Conservation (phyloP, 441 rosid genomes). For the Corymbia citriodora region DNA sequence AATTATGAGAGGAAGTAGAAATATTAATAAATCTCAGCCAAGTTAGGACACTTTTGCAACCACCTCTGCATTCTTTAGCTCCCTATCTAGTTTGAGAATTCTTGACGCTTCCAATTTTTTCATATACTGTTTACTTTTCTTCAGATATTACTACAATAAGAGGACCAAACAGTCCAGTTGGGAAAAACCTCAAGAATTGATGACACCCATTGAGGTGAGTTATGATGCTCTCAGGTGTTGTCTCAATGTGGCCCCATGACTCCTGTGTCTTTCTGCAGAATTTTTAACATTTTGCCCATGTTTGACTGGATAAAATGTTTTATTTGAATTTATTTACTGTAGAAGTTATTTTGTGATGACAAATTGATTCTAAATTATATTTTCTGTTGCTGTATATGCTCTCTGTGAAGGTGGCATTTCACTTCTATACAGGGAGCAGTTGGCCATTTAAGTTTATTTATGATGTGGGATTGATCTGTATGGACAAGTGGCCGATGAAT, state of each 20-base stretch:
- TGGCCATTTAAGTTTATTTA: conserved; percentile 22
- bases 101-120: not conserved
- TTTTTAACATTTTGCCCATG: conserved; percentile 14
- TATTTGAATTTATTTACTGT: conserved; percentile 26
- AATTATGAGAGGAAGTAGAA: not conserved
- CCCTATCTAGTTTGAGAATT: not conserved
- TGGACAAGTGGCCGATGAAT: conserved; percentile 9
- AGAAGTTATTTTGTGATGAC: conserved; percentile 33
- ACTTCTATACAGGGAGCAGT: conserved; percentile 37
- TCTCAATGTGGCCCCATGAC: not conserved
- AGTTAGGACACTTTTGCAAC: not conserved
- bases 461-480: conserved; percentile 10
- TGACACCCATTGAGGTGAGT: conserved; percentile 97
- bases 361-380: conserved; percentile 40
- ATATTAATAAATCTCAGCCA: not conserved
- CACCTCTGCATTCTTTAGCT: not conserved
- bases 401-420: conserved; percentile 43
- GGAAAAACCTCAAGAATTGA: conserved; percentile 97
- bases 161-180: conserved; percentile 90
- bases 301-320: conserved; percentile 25
- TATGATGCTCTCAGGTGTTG: conserved; percentile 1
- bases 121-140: not conserved
- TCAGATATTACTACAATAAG: conserved; percentile 95
- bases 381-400: conserved; percentile 39
- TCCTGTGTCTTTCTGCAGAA: conserved; percentile 7